Evolutionary conservation across 2,329 filamentous ascomycete genomes (phyloP).

Genomic region (Fusarium stilboides): DNA sequence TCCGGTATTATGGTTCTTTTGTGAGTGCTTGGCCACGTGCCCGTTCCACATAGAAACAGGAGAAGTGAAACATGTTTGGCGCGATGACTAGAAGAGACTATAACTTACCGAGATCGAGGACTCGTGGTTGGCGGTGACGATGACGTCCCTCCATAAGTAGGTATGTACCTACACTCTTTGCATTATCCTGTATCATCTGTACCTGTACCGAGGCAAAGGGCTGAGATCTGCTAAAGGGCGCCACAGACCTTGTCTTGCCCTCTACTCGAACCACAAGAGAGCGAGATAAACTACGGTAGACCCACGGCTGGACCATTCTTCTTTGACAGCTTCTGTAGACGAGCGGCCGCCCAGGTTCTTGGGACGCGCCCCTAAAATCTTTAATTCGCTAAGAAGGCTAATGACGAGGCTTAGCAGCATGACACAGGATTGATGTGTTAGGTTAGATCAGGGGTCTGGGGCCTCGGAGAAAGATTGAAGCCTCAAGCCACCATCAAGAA

Average conservation of each 20-base stretch:
- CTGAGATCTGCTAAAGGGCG: too few species aligned
- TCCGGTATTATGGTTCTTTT: not conserved
- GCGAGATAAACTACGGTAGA: too few species aligned
- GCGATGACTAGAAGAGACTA: not conserved
- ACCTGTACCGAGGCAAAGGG: not conserved
- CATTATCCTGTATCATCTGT: not conserved
- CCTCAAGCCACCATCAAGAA: not conserved
- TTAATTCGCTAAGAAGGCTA: not conserved
- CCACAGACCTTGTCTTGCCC: not conserved
- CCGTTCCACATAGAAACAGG: not conserved
- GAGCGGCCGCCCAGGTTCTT: conserved; percentile 9
- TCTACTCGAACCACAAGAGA: not conserved
- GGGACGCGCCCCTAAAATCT: not conserved
- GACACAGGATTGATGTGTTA: not conserved
- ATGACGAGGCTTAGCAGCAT: not conserved
- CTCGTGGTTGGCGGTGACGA: not conserved
- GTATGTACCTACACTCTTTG: too few species aligned
- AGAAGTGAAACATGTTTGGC: conserved; percentile 2
- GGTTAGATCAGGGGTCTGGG: not conserved
- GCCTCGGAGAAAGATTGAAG: not conserved
- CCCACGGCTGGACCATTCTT: not conserved
- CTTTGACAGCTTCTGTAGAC: not conserved
- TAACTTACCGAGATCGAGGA: not conserved
- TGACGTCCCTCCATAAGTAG: conserved; percentile 4
- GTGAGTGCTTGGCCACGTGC: conserved; percentile 20